Evolutionary conservation across 768 basidiomycete genomes (phyloP), one percentile per base, ranked within the genome.

Genomic region (Fibroporia radiculosa): DNA sequence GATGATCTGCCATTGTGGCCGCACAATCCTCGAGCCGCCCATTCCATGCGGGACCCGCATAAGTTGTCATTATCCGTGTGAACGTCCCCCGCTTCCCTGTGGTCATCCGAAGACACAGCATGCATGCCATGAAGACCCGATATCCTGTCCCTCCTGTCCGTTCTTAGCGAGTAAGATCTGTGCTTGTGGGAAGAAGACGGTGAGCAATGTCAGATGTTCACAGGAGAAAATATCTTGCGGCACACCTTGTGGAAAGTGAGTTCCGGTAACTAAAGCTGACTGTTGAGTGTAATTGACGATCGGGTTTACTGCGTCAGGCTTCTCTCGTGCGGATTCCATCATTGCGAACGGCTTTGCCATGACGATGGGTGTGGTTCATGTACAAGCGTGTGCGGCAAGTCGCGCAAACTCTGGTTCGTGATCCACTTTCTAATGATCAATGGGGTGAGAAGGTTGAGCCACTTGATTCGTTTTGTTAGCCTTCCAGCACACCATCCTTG

Each of bases 211-310:
- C 10, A 70, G 78, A 27, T 99, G 96, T 60, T 88, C 91, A 1
- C 77, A 86, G 56, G 84, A 87, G 56, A 84, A 80, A 56, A 83
- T 99, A 5, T 82, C 77, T 0, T 99, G 96, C 58, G 96, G 95
- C 6, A 75, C 68, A 20, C 62, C 72, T 2, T 99, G 96, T 60
- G 84, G 82, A 49, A 82, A 82, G 77, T 82, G 47, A 51, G 80
- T n/a, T n/a, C n/a, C n/a, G n/a, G n/a, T n/a, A n/a, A n/a, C 68
- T 13, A 18, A 31, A 14, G 24, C 7, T 10, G 25, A 18, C 28
- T 1, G 1, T 8, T 16, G 6, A 4, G 25, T 44, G 18, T 50
- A n/a, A n/a, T n/a, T n/a, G 19, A 44, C 25, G 4, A 41, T 14
- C 13, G 18, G 18, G 28, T 16, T 31, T 39, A 6, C 47, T 29